A percentile compares a stretch with the other conserved stretches of the same genome.
phyloP scores from a whole-genome alignment of 805 yeast species.

The Starmerella scarabaei region DNA sequence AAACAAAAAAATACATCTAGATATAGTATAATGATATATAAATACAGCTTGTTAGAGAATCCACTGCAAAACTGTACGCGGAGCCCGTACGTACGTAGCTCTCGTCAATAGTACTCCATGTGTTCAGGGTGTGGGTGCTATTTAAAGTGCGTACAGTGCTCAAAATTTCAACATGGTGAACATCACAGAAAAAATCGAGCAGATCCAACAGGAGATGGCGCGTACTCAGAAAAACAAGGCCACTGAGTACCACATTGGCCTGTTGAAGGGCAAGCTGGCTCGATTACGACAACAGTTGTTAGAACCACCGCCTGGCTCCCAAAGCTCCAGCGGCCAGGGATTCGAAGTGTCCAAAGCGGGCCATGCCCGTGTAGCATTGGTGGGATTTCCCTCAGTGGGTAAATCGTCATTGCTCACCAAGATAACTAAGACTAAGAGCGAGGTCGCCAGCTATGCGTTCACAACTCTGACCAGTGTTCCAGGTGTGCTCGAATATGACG shows the following conservation, averaged over 20 bases:
- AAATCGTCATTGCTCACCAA: conserved; percentile 81
- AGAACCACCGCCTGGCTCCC: conserved; percentile 72
- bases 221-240: conserved; percentile 96
- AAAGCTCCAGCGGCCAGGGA: conserved; percentile 64
- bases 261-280: conserved; percentile 88
- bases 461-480: conserved; percentile 95
- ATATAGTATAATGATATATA: too few species aligned
- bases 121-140: neutral
- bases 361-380: conserved; percentile 87
- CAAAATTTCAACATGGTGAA: conserved; percentile 25
- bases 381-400: conserved; percentile 97
- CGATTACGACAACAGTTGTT: conserved; percentile 79
- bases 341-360: conserved; percentile 93
- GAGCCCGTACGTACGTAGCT: too few species aligned
- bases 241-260: conserved; percentile 91
- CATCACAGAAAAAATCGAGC: conserved; percentile 57
- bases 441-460: conserved; percentile 88
- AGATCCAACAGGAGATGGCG: conserved; percentile 84
- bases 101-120: too few species aligned
- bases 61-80: too few species aligned
- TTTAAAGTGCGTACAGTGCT: neutral
- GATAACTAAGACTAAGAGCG: conserved; percentile 87
- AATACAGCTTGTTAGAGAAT: too few species aligned
- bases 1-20: too few species aligned
- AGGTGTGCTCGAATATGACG: conserved; percentile 86